phyloP scores from a whole-genome alignment of 768 basidiomycete species.

The Cubamyces lactineus region DNA sequence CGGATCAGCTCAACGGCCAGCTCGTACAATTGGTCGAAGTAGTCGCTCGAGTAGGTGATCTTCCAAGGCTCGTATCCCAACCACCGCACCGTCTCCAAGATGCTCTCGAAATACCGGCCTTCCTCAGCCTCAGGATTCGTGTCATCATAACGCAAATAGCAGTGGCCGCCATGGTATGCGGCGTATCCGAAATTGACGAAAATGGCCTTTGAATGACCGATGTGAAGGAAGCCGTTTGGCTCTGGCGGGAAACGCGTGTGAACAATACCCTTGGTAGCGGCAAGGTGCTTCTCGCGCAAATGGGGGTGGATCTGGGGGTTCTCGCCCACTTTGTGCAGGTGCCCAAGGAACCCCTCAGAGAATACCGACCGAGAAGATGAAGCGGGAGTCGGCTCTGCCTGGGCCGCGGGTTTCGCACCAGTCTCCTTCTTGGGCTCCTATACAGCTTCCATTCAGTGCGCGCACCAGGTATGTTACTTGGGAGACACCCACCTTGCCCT shows the following conservation, averaged over 20 bases:
- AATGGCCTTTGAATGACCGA: constrained; percentile 98
- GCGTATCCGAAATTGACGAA: constrained; percentile 99
- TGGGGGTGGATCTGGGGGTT: constrained; percentile 84
- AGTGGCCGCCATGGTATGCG: constrained; percentile 88
- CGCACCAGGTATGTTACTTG: not conserved
- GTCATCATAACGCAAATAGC: constrained; percentile 95
- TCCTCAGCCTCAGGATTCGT: constrained; percentile 99
- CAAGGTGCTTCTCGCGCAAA: constrained; percentile 81
- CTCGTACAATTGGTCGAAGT: constrained; percentile 86
- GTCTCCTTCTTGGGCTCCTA: constrained; percentile 57
- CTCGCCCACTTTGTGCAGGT: constrained; percentile 90
- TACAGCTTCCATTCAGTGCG: not conserved
- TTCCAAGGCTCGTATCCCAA: constrained; percentile 98
- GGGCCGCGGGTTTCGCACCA: constrained; percentile 36
- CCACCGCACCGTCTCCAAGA: constrained; percentile 94
- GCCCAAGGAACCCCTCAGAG: constrained; percentile 91
- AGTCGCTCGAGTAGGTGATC: constrained; percentile 98
- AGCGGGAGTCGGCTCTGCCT: constrained; percentile 41
- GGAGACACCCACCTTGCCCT: constrained; percentile 55
- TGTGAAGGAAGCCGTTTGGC: constrained; percentile 95
- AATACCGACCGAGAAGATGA: constrained; percentile 70
- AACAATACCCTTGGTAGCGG: constrained; percentile 78
- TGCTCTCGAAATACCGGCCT: constrained; percentile 93
- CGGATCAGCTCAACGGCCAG: constrained; percentile 88
- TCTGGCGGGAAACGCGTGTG: constrained; percentile 98